Evolutionary conservation across 176 grass and related monocot genomes (phyloP).

Genomic region (Triticum timopheevii): DNA sequence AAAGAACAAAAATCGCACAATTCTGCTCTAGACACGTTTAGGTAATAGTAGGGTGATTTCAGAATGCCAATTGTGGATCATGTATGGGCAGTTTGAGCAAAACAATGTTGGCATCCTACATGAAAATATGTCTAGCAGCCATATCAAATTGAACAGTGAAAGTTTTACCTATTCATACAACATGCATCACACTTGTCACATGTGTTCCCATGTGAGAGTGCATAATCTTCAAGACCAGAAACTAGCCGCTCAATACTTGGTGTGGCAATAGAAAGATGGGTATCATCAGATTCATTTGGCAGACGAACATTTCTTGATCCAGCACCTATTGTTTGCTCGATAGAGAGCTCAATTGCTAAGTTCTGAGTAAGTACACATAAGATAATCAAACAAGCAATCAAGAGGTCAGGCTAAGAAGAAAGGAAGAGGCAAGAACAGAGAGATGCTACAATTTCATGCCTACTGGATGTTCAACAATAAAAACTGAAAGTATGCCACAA

Average conservation of each 20-base stretch:
- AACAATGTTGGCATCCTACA: neutral
- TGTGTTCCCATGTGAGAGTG: slow-evolving; percentile 55
- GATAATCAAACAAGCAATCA: slow-evolving; percentile 7
- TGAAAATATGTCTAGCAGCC: neutral
- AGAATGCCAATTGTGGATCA: slow-evolving; percentile 7
- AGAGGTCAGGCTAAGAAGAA: slow-evolving; percentile 5
- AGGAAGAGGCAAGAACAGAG: slow-evolving; percentile 17
- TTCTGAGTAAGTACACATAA: slow-evolving; percentile 44
- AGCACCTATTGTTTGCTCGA: slow-evolving; percentile 41
- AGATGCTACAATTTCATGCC: neutral
- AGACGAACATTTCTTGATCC: slow-evolving; percentile 41
- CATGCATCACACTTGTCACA: slow-evolving; percentile 51
- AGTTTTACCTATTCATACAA: slow-evolving; percentile 50
- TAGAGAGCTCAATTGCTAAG: slow-evolving; percentile 52
- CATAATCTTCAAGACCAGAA: slow-evolving; percentile 60
- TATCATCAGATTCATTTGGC: slow-evolving; percentile 48
- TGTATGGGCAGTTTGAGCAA: slow-evolving; percentile 20
- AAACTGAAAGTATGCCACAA: slow-evolving; percentile 1
- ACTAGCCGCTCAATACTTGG: slow-evolving; percentile 47
- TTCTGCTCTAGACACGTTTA: neutral
- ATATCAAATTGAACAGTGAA: neutral
- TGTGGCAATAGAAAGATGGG: slow-evolving; percentile 34
- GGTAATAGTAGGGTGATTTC: neutral
- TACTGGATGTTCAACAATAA: slow-evolving; percentile 1
- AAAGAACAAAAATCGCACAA: neutral